phyloP scores from a whole-genome alignment of 140 eudicot species.

The Oenanthe javanica region DNA sequence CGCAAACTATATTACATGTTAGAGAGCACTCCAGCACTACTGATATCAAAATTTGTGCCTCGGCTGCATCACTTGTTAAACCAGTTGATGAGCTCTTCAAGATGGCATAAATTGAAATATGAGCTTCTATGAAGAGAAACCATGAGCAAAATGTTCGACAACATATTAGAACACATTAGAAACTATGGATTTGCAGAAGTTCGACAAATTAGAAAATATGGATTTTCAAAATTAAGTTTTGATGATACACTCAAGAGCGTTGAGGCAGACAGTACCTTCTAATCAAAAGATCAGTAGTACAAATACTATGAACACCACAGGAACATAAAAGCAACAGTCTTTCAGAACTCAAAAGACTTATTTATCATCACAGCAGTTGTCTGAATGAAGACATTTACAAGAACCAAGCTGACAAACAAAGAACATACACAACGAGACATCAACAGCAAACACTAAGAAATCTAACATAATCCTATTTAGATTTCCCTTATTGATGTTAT shows the following conservation, averaged over 20 bases:
- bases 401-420: background rate
- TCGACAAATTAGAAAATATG: background rate
- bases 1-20: slow-evolving; percentile 22
- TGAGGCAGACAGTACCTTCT: background rate
- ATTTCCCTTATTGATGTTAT: background rate
- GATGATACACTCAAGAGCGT: background rate
- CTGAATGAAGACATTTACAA: slow-evolving; percentile 3
- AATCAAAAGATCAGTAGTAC: background rate
- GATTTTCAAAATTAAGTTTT: too few relatives aligned
- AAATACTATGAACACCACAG: background rate
- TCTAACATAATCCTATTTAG: background rate
- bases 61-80: slow-evolving; percentile 75
- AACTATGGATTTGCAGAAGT: background rate
- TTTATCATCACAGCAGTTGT: background rate
- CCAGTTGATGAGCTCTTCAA: slow-evolving; percentile 54
- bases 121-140: too few relatives aligned
- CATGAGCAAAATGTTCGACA: background rate
- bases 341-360: background rate
- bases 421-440: background rate
- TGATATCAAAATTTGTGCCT: slow-evolving; percentile 53
- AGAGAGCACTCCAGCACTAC: slow-evolving; percentile 46
- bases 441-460: slow-evolving; percentile 1
- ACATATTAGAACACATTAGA: background rate
- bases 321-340: background rate
- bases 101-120: slow-evolving; percentile 36